phyloP scores from a whole-genome alignment of 2,329 filamentous ascomycete species.

The Cladosporium phlei region DNA sequence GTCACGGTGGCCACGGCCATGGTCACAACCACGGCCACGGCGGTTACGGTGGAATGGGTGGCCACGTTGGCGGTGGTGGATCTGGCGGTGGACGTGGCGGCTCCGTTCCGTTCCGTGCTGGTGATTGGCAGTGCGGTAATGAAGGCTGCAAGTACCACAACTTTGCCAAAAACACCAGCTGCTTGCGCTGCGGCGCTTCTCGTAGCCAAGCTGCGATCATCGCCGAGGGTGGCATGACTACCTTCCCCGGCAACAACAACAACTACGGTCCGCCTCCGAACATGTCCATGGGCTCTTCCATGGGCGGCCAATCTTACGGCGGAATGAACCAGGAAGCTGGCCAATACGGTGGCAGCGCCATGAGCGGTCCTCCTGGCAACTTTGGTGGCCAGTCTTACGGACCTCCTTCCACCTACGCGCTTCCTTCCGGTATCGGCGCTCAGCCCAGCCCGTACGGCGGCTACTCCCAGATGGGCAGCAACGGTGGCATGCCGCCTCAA shows the following conservation, averaged over 20 bases:
- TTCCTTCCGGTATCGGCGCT: conserved; percentile 79
- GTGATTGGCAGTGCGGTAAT: conserved; percentile 98
- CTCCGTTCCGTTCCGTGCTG: conserved; percentile 89
- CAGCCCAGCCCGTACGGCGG: conserved; percentile 71
- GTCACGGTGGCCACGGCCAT: conserved; percentile 41
- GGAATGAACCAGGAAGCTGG: conserved; percentile 57
- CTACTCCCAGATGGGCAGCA: conserved; percentile 52
- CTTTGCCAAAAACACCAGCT: conserved; percentile 98
- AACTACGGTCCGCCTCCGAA: conserved; percentile 63
- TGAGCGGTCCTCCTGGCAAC: conserved; percentile 51
- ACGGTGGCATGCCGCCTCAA: conserved; percentile 62
- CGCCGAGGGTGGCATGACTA: conserved; percentile 73
- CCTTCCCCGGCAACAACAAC: conserved; percentile 24
- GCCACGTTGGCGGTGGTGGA: conserved; percentile 32
- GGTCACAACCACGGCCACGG: conserved; percentile 15
- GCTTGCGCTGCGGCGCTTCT: conserved; percentile 90
- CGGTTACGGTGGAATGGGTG: conserved; percentile 45
- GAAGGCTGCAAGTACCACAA: conserved; percentile 98
- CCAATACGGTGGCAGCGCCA: conserved; percentile 62
- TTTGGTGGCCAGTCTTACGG: conserved; percentile 75
- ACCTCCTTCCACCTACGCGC: conserved; percentile 80
- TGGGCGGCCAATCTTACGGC: conserved; percentile 26
- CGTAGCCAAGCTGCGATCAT: conserved; percentile 91
- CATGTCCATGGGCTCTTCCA: conserved; percentile 60
- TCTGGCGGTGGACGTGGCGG: conserved; percentile 57